These are phyloP conservation scores for Mrakia blollopis DNA, from an alignment of 768 basidiomycete genomes.

Conservation along the genomic window DNA sequence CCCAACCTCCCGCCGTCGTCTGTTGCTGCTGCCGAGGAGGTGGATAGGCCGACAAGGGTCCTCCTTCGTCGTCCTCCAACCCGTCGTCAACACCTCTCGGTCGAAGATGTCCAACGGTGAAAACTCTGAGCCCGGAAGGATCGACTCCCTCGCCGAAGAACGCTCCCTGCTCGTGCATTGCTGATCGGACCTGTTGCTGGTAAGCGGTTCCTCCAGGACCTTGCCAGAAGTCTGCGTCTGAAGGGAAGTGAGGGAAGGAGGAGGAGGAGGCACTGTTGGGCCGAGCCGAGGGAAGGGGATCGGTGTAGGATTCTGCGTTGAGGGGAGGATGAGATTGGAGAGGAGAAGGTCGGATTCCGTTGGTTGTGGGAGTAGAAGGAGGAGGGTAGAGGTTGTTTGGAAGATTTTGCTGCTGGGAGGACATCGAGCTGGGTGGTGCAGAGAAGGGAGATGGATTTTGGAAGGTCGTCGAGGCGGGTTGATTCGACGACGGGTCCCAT, in stretches of 20 bases:
- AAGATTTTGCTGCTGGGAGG: not conserved
- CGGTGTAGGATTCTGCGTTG: not conserved
- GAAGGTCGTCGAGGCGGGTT: not conserved
- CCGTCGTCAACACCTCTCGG: not conserved
- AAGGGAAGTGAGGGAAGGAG: not conserved
- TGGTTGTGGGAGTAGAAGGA: not conserved
- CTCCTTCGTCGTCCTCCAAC: conserved; percentile 8
- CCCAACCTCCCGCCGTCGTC: not conserved
- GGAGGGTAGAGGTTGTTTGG: not conserved
- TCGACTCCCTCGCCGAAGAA: conserved; percentile 16
- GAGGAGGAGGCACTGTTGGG: not conserved
- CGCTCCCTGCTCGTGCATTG: conserved; percentile 15
- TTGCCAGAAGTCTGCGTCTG: not conserved
- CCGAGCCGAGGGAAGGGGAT: not conserved
- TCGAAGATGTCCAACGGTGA: conserved; percentile 20
- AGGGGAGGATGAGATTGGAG: not conserved
- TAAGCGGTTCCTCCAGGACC: not conserved
- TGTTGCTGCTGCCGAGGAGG: not conserved
- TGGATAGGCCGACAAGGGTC: not conserved
- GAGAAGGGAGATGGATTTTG: conserved; percentile 3
- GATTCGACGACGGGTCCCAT: not conserved
- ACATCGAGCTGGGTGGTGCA: conserved; percentile 1
- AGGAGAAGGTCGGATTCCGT: not conserved
- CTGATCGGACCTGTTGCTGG: conserved; percentile 2
- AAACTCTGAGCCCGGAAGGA: not conserved